Base-by-base conservation (phyloP, 2,329 filamentous ascomycete genomes). In the Stagonosporopsis chrysanthemi region DNA sequence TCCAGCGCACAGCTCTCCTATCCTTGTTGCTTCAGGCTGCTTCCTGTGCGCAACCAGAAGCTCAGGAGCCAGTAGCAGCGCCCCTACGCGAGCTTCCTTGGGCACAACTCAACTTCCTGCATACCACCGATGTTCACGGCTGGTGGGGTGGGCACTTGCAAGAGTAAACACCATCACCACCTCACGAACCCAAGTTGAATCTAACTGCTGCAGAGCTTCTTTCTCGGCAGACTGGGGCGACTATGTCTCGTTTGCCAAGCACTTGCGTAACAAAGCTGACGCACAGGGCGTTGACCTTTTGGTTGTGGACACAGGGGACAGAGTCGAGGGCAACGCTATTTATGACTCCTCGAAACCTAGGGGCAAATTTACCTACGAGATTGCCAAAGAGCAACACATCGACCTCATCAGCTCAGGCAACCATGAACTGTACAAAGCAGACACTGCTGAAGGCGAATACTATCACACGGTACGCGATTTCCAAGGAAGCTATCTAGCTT, bases 161-260 rank as follows among this genome's bases (percentile, higher is more conserved):
- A 80, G 95, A 99, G 88, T 92, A 47, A 61, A 52, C 9, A 28
- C 4, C 31, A 4, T 19, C 22, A 9, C 22, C 14, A 12, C 11
- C 8, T 6, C 3, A 33, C 31, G n/a, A n/a, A 12, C 8, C 9
- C 26, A 4, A 42, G 2, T 22, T 8, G 17, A 17, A 40, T 40
- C 58, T 65, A 46, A 68, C 62, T 39, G 17, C 26, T 26, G 14
- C 54, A 92, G 90, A 79, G 84, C 92, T 2, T 94, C 95, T 58
- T 99, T 96, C 77, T 93, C 91, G 6, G 94, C 92, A 43, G 95
- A 99, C 77, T 98, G 95, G 92, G 95, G 95, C 56, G 95, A 99
- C 78, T 99, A 98, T 77, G 85, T 98, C 68, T 97, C 94, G 6
- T 97, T 99, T 73, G 87, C 92, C 31, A 82, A 89, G 33, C 92